These are phyloP conservation scores for Eucalyptus erythrocorys DNA, from an alignment of 345 rosid species.

Conservation along the genomic window DNA sequence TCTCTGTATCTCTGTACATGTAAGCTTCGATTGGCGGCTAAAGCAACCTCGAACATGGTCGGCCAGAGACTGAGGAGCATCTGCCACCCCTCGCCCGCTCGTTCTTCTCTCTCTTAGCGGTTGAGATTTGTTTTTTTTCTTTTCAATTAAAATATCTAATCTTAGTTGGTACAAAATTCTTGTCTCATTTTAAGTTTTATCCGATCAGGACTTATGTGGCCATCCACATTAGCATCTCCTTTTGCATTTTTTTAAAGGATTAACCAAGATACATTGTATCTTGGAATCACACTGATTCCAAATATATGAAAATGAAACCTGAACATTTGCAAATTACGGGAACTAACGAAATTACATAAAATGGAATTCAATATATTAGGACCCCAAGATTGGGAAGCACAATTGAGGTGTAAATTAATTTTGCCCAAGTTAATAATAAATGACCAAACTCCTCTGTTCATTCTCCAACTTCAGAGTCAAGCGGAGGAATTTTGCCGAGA, in stretches of 20 bases:
- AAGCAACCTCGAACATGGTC: not conserved
- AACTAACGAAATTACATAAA: not conserved
- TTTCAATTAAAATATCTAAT: not conserved
- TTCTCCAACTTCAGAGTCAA: not conserved
- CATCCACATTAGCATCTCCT: not conserved
- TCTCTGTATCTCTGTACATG: no score
- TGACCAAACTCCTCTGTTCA: not conserved
- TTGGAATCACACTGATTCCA: not conserved
- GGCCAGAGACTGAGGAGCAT: not conserved
- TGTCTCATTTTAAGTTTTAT: not conserved
- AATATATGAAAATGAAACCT: not conserved
- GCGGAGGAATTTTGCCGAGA: not conserved
- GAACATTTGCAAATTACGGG: not conserved
- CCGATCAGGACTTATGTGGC: not conserved
- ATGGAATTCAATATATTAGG: not conserved
- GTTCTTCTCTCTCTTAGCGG: not conserved
- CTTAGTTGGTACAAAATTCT: not conserved
- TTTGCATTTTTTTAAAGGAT: not conserved
- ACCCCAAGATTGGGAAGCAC: not conserved
- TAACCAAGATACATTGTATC: not conserved
- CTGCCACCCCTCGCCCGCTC: not conserved
- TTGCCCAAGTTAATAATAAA: not conserved
- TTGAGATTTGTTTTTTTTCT: not conserved
- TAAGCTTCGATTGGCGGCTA: not conserved
- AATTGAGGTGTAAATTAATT: not conserved